Evolutionary conservation across 1,284 basidiomycete species (phyloP).

Genomic region (Apiotrichum domesticum): DNA sequence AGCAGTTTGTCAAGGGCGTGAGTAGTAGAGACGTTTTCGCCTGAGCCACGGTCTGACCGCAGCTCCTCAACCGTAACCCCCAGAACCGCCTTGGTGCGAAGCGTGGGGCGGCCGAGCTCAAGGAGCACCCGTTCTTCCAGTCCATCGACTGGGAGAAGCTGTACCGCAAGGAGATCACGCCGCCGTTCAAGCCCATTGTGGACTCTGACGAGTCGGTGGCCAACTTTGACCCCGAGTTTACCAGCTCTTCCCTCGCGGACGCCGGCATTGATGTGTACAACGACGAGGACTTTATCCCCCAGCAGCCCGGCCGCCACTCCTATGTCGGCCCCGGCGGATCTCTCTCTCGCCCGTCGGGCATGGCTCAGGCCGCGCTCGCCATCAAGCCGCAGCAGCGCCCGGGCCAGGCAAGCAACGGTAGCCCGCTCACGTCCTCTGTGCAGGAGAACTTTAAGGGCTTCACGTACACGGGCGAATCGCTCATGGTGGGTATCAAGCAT

Average conservation of each 20-base stretch:
- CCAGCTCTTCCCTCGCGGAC: conserved; percentile 48
- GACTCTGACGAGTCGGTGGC: conserved; percentile 96
- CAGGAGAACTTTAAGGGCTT: conserved; percentile 93
- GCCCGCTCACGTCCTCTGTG: conserved; percentile 75
- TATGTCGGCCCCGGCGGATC: conserved; percentile 46
- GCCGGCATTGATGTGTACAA: conserved; percentile 56
- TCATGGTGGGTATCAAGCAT: conserved; percentile 44
- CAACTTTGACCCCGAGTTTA: conserved; percentile 99
- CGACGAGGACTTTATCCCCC: conserved; percentile 48
- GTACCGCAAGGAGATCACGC: conserved; percentile 82
- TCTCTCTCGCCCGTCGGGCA: conserved; percentile 28
- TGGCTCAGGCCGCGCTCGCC: conserved; percentile 33
- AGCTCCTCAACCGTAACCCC: conserved; percentile 97
- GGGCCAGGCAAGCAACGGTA: conserved; percentile 44
- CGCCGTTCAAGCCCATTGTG: conserved; percentile 95
- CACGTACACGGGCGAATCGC: conserved; percentile 80
- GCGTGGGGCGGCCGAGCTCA: conserved; percentile 87
- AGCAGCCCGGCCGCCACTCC: conserved; percentile 31
- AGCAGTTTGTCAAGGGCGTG: conserved; percentile 93
- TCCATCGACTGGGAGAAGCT: conserved; percentile 85
- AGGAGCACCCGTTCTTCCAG: conserved; percentile 93
- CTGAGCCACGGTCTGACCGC: not conserved
- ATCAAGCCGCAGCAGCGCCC: conserved; percentile 37
- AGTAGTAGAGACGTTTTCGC: not conserved
- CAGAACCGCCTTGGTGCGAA: conserved; percentile 89